Base-by-base conservation (phyloP, 371 early-diverging fungal species). In the Mucor irregularis region DNA sequence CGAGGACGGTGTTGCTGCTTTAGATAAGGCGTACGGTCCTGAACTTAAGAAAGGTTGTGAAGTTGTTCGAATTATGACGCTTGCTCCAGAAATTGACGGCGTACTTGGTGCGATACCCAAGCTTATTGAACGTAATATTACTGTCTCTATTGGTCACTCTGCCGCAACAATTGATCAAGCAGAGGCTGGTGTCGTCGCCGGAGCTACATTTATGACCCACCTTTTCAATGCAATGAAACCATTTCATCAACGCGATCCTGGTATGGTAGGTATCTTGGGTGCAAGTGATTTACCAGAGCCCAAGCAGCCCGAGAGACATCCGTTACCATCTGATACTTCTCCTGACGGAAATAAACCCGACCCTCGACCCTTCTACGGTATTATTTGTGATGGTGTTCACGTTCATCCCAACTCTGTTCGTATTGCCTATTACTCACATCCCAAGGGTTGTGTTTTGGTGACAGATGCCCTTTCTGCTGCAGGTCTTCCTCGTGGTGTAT, bases 211-310 rank as follows among this genome's bases (percentile, higher is more conserved):
- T 34, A 79, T 90, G 42, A 91, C 92, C 0, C 92, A 91, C 51
- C 65, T 91, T 58, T 91, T 90, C 69, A 88, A 90, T 52, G 88
- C 88, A 30, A 89, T 89, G 90, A 76, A 80, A 44, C 79, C 80
- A 7, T 90, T 90, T 67, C 90, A 90, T 70, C 90, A 90, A 70
- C 86, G 91, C 50, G 90, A 90, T 60, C 90, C 90, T 9, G 90
- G 88, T 52, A 74, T 90, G 55, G 83, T 90, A 48, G 91, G 91
- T 25, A 65, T 90, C 10, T 69, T 90, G 28, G 90, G 90, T 17
- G 78, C 86, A 1, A 68, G 74, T 30, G 66, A 74, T 51, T 38
- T 74, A 37, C 74, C 71, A 19, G 54, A 49, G 6, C 74, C 74
- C 11, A 44, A 42, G 19, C 43, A 58, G 24, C 48, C 63, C n/a